Conservation (phyloP, 2,329 filamentous ascomycete species). For the Arthrobotrys iridis region DNA sequence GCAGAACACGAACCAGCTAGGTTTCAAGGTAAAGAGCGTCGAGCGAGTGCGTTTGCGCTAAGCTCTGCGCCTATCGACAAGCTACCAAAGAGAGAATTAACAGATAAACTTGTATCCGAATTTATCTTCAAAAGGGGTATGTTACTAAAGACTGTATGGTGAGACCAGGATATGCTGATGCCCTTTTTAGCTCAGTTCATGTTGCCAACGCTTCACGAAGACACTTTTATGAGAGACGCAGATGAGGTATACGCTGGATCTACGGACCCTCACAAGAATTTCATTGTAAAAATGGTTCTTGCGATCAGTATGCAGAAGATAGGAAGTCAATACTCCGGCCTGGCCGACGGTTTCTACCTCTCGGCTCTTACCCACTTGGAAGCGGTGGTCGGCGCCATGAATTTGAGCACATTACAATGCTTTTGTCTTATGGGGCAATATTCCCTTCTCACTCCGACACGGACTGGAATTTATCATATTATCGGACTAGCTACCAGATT, state of each 20-base stretch:
- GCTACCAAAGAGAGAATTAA: conserved; percentile 77
- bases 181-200: conserved; percentile 78
- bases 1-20: conserved; percentile 47
- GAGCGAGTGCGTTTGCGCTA: conserved; percentile 70
- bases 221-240: conserved; percentile 77
- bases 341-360: conserved; percentile 94
- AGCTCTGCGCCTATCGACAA: conserved; percentile 81
- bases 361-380: conserved; percentile 87
- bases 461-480: conserved; percentile 90
- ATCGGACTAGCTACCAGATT: conserved; percentile 87
- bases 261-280: conserved; percentile 83
- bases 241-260: conserved; percentile 82
- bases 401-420: conserved; percentile 89
- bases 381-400: conserved; percentile 83
- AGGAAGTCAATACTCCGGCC: conserved; percentile 80
- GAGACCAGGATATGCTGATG: not conserved
- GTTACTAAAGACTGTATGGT: not conserved
- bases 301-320: conserved; percentile 95
- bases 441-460: conserved; percentile 88
- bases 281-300: conserved; percentile 88
- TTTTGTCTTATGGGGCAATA: conserved; percentile 88
- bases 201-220: conserved; percentile 86
- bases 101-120: conserved; percentile 78
- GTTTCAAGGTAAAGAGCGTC: conserved; percentile 39
- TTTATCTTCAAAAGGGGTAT: conserved; percentile 85